Conservation (phyloP, 495 filamentous ascomycete species). For the Cairneyella variabilis region DNA sequence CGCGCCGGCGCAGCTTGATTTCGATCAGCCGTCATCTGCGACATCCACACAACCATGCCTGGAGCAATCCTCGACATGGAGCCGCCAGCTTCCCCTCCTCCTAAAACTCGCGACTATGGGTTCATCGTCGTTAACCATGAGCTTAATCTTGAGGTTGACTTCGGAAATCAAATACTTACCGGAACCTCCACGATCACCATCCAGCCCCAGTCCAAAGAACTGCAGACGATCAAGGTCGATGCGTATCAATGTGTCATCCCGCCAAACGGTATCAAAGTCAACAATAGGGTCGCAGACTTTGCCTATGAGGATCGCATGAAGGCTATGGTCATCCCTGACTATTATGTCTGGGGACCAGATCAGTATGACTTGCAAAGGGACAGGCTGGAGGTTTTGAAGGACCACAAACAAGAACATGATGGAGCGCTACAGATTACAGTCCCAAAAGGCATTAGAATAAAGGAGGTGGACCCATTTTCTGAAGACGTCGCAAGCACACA, state of each 20-base stretch:
- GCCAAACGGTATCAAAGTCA: constrained; percentile 57
- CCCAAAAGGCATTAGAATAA: constrained; percentile 63
- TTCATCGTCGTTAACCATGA: constrained; percentile 75
- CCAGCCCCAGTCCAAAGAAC: constrained; percentile 59
- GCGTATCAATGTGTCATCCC: constrained; percentile 81
- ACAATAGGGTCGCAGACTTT: constrained; percentile 53
- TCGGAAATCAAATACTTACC: constrained; percentile 65
- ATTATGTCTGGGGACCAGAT: constrained; percentile 51
- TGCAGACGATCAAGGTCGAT: constrained; percentile 71
- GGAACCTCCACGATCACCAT: constrained; percentile 80
- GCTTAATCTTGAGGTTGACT: constrained; percentile 85
- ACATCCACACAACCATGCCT: constrained; percentile 14
- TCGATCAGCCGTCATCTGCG: neutral
- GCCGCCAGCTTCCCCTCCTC: constrained; percentile 26
- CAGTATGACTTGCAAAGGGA: constrained; percentile 72
- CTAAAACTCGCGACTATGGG: constrained; percentile 33
- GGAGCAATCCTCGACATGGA: constrained; percentile 32
- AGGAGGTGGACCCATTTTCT: constrained; percentile 57
- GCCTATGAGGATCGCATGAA: constrained; percentile 74
- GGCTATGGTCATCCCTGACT: constrained; percentile 55
- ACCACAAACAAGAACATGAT: constrained; percentile 46
- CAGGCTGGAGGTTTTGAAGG: constrained; percentile 59
- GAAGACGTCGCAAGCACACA: constrained; percentile 45
- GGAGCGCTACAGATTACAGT: constrained; percentile 60
- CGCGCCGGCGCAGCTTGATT: constrained; percentile 12